A percentile compares a stretch with the other conserved stretches of the same genome.
Conservation (phyloP, 768 basidiomycete species). For the Lentinula sp. region DNA sequence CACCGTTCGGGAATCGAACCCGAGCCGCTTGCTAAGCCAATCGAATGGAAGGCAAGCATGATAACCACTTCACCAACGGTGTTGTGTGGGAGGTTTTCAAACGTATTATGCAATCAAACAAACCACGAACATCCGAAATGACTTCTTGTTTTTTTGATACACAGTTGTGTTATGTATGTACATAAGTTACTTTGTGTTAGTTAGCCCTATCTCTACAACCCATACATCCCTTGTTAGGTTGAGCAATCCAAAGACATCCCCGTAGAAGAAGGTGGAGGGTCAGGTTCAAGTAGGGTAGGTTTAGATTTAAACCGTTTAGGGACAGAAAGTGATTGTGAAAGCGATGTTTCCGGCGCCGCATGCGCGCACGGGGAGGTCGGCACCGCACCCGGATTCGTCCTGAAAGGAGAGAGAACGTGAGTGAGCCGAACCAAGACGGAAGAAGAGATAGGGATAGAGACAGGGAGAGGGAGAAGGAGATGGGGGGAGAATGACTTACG, state of each 20-base stretch:
- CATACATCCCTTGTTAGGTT: not conserved
- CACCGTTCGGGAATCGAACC: not conserved
- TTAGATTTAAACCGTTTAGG: not conserved
- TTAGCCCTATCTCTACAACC: too few species aligned
- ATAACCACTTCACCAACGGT: conserved; percentile 53
- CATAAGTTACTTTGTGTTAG: too few species aligned
- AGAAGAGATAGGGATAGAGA: not conserved
- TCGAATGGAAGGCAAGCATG: conserved; percentile 49
- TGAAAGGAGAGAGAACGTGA: conserved; percentile 6
- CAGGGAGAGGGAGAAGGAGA: not conserved
- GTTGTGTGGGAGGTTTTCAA: not conserved
- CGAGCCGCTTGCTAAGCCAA: not conserved
- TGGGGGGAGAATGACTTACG: not conserved
- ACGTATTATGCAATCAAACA: too few species aligned
- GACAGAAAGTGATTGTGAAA: conserved; percentile 1
- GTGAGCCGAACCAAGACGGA: not conserved
- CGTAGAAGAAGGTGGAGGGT: too few species aligned
- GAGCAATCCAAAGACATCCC: not conserved
- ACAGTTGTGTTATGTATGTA: too few species aligned
- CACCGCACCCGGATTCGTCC: conserved; percentile 32
- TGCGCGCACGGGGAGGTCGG: conserved; percentile 29
- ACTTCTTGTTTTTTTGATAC: too few species aligned
- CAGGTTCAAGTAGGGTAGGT: too few species aligned
- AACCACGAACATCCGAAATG: too few species aligned
- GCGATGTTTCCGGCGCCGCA: conserved; percentile 19